A percentile compares a stretch with the other conserved stretches of the same genome.
Evolutionary conservation across 371 early-diverging fungal species (phyloP).

Genomic region (Conidiobolus incongruus): DNA sequence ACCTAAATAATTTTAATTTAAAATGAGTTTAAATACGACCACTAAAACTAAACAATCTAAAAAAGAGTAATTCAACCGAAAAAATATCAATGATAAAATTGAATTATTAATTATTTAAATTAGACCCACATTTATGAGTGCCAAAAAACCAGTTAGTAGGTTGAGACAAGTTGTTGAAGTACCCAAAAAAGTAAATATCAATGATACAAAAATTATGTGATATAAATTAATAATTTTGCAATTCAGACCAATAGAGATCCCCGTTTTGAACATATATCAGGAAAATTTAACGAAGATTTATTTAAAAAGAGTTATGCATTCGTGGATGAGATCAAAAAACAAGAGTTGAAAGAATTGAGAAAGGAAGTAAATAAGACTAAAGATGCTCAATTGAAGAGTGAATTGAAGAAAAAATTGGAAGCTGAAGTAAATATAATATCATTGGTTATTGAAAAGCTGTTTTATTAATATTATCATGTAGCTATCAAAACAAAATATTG

Average conservation of each 20-base stretch:
- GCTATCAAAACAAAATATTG: constrained; percentile 5
- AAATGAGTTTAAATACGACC: too few relatives aligned
- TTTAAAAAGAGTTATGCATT: constrained; percentile 68
- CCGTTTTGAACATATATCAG: constrained; percentile 59
- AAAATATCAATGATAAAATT: too few relatives aligned
- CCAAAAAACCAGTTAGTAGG: too few relatives aligned
- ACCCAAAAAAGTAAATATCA: constrained; percentile 15
- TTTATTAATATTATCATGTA: neutral
- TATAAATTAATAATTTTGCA: neutral
- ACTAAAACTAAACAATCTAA: too few relatives aligned
- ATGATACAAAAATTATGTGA: neutral
- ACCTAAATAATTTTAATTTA: too few relatives aligned
- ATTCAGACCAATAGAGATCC: constrained; percentile 54
- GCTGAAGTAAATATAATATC: constrained; percentile 18
- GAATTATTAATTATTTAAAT: too few relatives aligned
- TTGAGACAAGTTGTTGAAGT: constrained; percentile 43
- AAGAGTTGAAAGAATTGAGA: constrained; percentile 37
- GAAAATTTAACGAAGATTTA: constrained; percentile 58
- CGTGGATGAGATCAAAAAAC: constrained; percentile 39
- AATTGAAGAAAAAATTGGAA: constrained; percentile 15
- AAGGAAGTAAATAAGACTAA: constrained; percentile 28
- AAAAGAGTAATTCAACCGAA: too few relatives aligned
- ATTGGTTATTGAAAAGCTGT: neutral
- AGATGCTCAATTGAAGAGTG: constrained; percentile 18
- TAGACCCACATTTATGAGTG: too few relatives aligned